These are phyloP conservation scores for Sonneratia caseolaris DNA, from an alignment of 345 rosid species.

Conservation along the genomic window DNA sequence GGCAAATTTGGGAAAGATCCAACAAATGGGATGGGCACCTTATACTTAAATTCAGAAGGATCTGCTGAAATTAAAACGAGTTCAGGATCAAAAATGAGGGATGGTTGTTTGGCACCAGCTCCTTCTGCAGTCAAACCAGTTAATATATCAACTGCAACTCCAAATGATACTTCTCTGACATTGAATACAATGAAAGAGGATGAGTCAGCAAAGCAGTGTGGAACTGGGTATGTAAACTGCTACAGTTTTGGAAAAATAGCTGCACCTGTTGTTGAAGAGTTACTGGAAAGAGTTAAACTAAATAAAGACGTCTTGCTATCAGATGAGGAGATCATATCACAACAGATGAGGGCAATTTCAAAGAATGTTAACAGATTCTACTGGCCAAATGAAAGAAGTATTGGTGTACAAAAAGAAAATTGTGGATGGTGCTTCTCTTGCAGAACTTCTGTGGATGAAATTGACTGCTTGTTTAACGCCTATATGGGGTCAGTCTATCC, in stretches of 20 bases:
- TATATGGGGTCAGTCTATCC: constrained; percentile 33
- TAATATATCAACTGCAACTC: constrained; percentile 15
- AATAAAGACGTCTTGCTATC: constrained; percentile 28
- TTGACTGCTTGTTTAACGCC: constrained; percentile 63
- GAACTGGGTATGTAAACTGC: constrained; percentile 47
- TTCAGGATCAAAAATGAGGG: constrained; percentile 23
- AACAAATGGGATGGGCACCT: constrained; percentile 25
- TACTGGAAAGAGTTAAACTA: constrained; percentile 41
- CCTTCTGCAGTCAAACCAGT: constrained; percentile 18
- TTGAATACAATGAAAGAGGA: constrained; percentile 22
- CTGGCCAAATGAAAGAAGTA: constrained; percentile 44
- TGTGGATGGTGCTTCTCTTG: constrained; percentile 98
- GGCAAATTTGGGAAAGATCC: constrained; percentile 22
- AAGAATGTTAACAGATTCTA: constrained; percentile 45
- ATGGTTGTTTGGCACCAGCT: constrained; percentile 20
- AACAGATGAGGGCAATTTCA: constrained; percentile 69
- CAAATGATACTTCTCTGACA: constrained; percentile 19
- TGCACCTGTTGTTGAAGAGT: constrained; percentile 55
- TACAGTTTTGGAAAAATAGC: constrained; percentile 70
- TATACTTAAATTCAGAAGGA: constrained; percentile 31
- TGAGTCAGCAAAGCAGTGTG: constrained; percentile 19
- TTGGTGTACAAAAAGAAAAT: constrained; percentile 50
- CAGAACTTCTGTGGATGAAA: constrained; percentile 38
- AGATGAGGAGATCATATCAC: constrained; percentile 59
- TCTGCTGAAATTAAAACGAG: constrained; percentile 13